Base-by-base conservation (phyloP, 75 land plant genomes). In the Picea glauca region DNA sequence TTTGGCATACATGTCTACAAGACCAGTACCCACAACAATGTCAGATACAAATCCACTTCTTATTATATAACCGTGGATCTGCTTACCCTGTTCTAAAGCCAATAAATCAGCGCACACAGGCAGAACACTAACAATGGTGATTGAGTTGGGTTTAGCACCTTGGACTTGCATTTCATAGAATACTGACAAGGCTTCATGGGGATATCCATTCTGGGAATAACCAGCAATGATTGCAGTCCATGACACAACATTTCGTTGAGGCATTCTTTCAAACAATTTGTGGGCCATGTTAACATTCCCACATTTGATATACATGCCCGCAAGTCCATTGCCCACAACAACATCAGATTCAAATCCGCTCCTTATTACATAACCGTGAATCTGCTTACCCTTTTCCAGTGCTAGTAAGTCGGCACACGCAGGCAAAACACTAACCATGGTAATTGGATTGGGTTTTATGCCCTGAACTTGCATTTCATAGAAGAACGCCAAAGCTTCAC, bases 191-290 rank as follows among this genome's bases (percentile, higher is more conserved):
- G 87, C 85, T 59, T 85, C 87, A 63, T 15, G 30, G 1, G 64
- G 58, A 72, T 13, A 26, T 8, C 82, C 82, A 77, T 80, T 84
- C 40, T 81, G 81, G 21, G 84, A 30, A 80, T 81, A 83, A 3
- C 87, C 92, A 43, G 70, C 78, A 46, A 90, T 85, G 38, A 90
- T 85, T 26, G 89, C 77, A 58, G 81, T 90, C 92, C 92, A 90
- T 40, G 91, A 20, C 31, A 84, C 40, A 5, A 84, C 60, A 75
- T 82, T 78, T 68, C 57, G 26, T 1, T 30, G 30, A 75, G 14
- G 5, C 60, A 81, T 43, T 18, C 54, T 11, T n/a, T 81, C 67
- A 66, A 81, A 81, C 14, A 58, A 43, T 26, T 78, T 57, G 21
- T 50, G 80, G 58, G 83, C 80, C 26, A 20, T 72, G 14, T 40